Conservation (phyloP, 1,139 yeast genomes). For the Nematodospora anomalae region DNA sequence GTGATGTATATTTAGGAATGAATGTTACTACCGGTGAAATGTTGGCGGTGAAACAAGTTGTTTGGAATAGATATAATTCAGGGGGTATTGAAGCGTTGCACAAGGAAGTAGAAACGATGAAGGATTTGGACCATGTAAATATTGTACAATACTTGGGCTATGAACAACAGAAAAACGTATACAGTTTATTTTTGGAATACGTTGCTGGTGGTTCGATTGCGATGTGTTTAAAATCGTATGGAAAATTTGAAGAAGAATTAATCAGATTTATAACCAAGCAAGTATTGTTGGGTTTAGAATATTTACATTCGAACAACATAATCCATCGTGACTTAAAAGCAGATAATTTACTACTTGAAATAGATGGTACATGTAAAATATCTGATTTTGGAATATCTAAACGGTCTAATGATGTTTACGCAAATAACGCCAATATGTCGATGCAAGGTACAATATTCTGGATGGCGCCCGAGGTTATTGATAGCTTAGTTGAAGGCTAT, state of each 20-base stretch:
- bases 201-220: constrained; percentile 99
- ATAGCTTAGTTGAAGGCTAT: constrained; percentile 84
- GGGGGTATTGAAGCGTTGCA: constrained; percentile 81
- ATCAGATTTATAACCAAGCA: constrained; percentile 77
- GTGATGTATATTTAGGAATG: constrained; percentile 89
- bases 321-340: constrained; percentile 95
- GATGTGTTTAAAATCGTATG: constrained; percentile 77
- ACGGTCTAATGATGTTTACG: constrained; percentile 80
- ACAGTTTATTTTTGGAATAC: constrained; percentile 87
- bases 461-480: constrained; percentile 99
- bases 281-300: constrained; percentile 78
- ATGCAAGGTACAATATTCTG: constrained; percentile 98
- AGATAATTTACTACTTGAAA: constrained; percentile 83
- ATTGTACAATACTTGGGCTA: constrained; percentile 95
- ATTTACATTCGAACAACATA: constrained; percentile 83
- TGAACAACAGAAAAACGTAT: constrained; percentile 72
- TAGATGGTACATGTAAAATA: constrained; percentile 93
- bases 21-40: constrained; percentile 97
- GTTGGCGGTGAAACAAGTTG: constrained; percentile 97
- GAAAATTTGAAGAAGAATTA: constrained; percentile 77
- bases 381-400: constrained; percentile 97
- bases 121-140: constrained; percentile 89
- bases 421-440: constrained; percentile 92
- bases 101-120: constrained; percentile 91
- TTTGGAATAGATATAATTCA: constrained; percentile 20